Percentiles rank a stretch among this genome's conserved stretches.
These are phyloP conservation scores for Cardiosporidium cionae DNA, from an alignment of 169 alveolate genomes.

Conservation along the genomic window DNA sequence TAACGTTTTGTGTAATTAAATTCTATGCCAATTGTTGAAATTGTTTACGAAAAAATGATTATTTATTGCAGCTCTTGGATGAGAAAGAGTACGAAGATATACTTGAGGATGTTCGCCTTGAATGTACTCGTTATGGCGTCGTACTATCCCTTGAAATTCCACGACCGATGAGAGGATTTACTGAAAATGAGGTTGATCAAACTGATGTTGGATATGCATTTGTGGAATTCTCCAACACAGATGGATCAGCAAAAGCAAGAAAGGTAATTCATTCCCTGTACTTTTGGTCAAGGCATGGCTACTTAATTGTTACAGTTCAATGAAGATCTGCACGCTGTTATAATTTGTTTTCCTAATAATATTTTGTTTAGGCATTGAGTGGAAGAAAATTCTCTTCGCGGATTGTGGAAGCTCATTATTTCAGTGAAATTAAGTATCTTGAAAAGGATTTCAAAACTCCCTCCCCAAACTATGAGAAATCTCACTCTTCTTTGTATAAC, in stretches of 20 bases:
- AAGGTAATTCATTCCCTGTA: conserved; percentile 28
- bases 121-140: conserved; percentile 55
- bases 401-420: conserved; percentile 57
- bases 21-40: neutral
- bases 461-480: conserved; percentile 45
- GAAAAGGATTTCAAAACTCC: conserved; percentile 46
- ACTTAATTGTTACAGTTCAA: neutral
- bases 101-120: conserved; percentile 65
- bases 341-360: neutral
- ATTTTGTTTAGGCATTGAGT: conserved; percentile 31
- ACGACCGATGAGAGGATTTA: conserved; percentile 50
- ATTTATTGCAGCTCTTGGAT: conserved; percentile 65
- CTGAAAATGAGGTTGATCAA: conserved; percentile 31
- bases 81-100: conserved; percentile 72
- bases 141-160: conserved; percentile 70
- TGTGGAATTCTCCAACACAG: conserved; percentile 51
- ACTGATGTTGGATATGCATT: conserved; percentile 55
- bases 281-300: neutral
- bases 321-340: neutral
- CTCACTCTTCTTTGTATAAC: conserved; percentile 25
- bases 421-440: conserved; percentile 44
- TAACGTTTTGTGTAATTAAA: neutral
- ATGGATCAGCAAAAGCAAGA: conserved; percentile 57
- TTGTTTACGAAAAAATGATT: too few species aligned
- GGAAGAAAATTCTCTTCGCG: conserved; percentile 59